phyloP scores from a whole-genome alignment of 352 stramenopile genomes.

The Phytopythium litorale region DNA sequence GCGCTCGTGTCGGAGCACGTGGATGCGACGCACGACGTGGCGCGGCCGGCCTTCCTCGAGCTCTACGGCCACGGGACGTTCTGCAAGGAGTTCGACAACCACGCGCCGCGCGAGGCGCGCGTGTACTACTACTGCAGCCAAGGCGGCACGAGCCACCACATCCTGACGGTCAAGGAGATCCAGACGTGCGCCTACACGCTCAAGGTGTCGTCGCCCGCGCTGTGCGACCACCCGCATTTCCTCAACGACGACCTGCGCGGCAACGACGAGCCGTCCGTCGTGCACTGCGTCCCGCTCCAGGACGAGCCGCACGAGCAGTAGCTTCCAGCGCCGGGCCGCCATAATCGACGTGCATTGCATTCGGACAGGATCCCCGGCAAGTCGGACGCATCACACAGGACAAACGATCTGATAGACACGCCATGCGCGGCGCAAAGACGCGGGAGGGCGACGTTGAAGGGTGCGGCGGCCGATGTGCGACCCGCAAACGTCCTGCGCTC shows the following conservation, averaged over 20 bases:
- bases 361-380: too few relatives aligned
- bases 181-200: constrained; percentile 82
- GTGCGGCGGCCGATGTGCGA: background rate
- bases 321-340: too few relatives aligned
- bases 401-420: too few relatives aligned
- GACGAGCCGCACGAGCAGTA: background rate
- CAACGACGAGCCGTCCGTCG: constrained; percentile 43
- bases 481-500: too few relatives aligned
- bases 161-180: constrained; percentile 73
- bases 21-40: constrained; percentile 72
- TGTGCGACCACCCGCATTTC: constrained; percentile 84
- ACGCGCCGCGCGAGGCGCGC: constrained; percentile 50
- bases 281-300: constrained; percentile 64
- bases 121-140: constrained; percentile 79
- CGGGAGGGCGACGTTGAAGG: constrained; percentile 1
- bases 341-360: too few relatives aligned
- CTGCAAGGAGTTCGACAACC: constrained; percentile 70
- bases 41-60: constrained; percentile 63
- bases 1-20: constrained; percentile 70
- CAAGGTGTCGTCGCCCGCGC: constrained; percentile 66
- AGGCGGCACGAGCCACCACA: constrained; percentile 61
- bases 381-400: too few relatives aligned
- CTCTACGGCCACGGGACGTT: constrained; percentile 64
- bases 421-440: background rate
- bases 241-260: constrained; percentile 60